Conservation (phyloP, 2,329 filamentous ascomycete species). For the Cadophora gregata region DNA sequence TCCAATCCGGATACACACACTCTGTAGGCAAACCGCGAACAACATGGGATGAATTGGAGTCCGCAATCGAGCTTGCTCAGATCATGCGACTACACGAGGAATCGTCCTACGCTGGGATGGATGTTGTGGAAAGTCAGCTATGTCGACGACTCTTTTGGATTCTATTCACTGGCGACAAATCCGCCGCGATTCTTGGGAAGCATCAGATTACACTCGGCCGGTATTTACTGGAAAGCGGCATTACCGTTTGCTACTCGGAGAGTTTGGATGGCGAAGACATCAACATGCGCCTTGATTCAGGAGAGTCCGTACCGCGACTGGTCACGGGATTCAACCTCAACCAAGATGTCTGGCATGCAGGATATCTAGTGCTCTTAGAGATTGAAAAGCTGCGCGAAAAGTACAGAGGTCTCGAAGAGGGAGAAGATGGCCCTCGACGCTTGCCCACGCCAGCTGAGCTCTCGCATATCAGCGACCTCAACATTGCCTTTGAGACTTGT, state of each 20-base stretch:
- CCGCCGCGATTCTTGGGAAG: slow-evolving; percentile 25
- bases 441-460: slow-evolving; percentile 8
- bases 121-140: slow-evolving; percentile 20
- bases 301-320: background rate
- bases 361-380: slow-evolving; percentile 15
- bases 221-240: slow-evolving; percentile 12
- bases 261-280: slow-evolving; percentile 5
- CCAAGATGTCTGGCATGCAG: slow-evolving; percentile 15
- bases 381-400: background rate
- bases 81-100: slow-evolving; percentile 15
- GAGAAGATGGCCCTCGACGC: background rate
- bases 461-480: slow-evolving; percentile 8
- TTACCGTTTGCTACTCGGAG: slow-evolving; percentile 11
- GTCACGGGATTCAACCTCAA: slow-evolving; percentile 19
- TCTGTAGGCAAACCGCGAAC: slow-evolving; percentile 13
- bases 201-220: slow-evolving; percentile 15
- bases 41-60: slow-evolving; percentile 12
- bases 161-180: slow-evolving; percentile 28
- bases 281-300: background rate
- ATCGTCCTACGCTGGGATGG: slow-evolving; percentile 6
- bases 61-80: slow-evolving; percentile 10
- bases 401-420: background rate
- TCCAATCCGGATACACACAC: slow-evolving; percentile 15
- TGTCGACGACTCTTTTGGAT: slow-evolving; percentile 28
- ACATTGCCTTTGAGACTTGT: slow-evolving; percentile 19